phyloP scores from a whole-genome alignment of 306 rosid species.

The Quercus berberidifolia region DNA sequence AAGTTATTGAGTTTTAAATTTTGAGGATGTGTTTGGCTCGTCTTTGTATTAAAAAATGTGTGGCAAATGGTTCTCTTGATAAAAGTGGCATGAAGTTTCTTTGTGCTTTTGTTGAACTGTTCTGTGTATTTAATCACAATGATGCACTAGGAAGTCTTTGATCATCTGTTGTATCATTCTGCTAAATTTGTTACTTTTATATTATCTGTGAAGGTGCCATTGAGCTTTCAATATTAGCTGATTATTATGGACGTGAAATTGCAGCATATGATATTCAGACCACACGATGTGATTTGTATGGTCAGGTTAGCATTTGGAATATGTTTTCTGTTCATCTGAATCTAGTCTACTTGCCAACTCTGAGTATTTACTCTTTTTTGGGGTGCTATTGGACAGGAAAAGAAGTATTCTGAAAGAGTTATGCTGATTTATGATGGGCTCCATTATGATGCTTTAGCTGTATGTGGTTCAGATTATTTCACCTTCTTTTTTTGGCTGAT shows the following conservation, averaged over 20 bases:
- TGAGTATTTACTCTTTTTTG: slow-evolving; percentile 20
- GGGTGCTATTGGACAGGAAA: slow-evolving; percentile 53
- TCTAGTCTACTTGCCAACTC: slow-evolving; percentile 23
- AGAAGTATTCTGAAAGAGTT: slow-evolving; percentile 68
- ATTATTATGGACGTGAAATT: slow-evolving; percentile 82
- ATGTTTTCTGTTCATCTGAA: slow-evolving; percentile 8
- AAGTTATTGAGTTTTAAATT: background rate
- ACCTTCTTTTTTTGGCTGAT: background rate
- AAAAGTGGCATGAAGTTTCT: background rate
- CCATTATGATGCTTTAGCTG: slow-evolving; percentile 94
- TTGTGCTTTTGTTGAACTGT: background rate
- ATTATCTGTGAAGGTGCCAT: slow-evolving; percentile 70
- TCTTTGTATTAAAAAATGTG: background rate
- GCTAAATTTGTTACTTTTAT: slow-evolving; percentile 19
- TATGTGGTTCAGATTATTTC: slow-evolving; percentile 31
- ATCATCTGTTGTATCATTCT: slow-evolving; percentile 8
- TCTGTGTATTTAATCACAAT: background rate
- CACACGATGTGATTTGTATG: slow-evolving; percentile 89
- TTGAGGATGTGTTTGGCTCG: background rate
- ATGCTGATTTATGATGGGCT: slow-evolving; percentile 92
- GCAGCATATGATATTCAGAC: slow-evolving; percentile 96
- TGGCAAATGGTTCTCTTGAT: background rate
- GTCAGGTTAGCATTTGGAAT: slow-evolving; percentile 64
- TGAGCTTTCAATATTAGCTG: slow-evolving; percentile 89
- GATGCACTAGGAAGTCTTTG: background rate